Percentiles rank a stretch among this genome's conserved stretches.
Conservation (phyloP, 805 yeast genomes). For the Metschnikowia chrysomelidarum region DNA sequence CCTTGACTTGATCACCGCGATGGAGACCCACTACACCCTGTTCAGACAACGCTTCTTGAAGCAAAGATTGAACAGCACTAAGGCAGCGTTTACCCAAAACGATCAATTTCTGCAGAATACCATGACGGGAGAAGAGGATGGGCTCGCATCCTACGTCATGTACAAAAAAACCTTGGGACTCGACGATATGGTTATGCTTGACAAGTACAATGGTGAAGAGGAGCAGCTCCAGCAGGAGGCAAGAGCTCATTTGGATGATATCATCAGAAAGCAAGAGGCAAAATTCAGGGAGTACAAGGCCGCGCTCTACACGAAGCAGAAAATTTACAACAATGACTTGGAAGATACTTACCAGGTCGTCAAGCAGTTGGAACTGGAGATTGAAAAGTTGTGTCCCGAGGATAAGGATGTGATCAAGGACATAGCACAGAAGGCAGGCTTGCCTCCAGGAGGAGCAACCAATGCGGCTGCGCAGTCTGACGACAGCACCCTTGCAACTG, state of each 20-base stretch:
- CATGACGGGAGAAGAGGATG: constrained; percentile 17
- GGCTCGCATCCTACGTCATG: constrained; percentile 17
- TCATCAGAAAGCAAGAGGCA: constrained; percentile 49
- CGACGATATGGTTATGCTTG: constrained; percentile 16
- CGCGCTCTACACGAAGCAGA: constrained; percentile 54
- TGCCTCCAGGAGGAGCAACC: constrained; percentile 8
- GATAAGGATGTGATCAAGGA: constrained; percentile 16
- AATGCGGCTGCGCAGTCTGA: constrained; percentile 12
- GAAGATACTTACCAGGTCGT: constrained; percentile 40
- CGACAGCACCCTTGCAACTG: constrained; percentile 16
- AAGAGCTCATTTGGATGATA: constrained; percentile 23
- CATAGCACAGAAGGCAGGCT: constrained; percentile 13
- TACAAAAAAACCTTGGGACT: constrained; percentile 16
- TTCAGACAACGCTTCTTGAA: constrained; percentile 60
- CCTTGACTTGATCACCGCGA: constrained; percentile 74
- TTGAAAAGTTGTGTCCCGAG: constrained; percentile 16
- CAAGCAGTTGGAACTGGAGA: constrained; percentile 31
- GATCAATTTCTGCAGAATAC: constrained; percentile 7
- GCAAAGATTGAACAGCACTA: constrained; percentile 33
- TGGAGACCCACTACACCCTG: constrained; percentile 73
- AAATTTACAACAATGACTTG: constrained; percentile 53
- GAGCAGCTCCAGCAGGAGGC: constrained; percentile 27
- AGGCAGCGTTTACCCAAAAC: constrained; percentile 7
- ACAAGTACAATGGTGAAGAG: constrained; percentile 22
- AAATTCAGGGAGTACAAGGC: constrained; percentile 63